Percentiles rank a stretch among this genome's conserved stretches.
Conservation (phyloP, 2,329 filamentous ascomycete species). For the Calonectria montana region DNA sequence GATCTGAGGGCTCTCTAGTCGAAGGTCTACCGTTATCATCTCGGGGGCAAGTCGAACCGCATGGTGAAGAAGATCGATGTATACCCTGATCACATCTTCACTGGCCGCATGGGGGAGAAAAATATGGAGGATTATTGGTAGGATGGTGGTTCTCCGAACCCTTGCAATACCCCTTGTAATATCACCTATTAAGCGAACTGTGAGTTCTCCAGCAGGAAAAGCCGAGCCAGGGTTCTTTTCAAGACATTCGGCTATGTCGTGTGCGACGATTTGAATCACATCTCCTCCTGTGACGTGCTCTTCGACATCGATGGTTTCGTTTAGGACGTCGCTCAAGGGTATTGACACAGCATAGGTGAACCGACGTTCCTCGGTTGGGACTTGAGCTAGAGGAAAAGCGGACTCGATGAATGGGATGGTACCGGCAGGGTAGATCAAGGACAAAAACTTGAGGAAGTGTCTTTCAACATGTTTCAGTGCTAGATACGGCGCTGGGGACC, state of each 20-base stretch:
- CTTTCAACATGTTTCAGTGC: slow-evolving; percentile 76
- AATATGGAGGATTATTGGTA: slow-evolving; percentile 68
- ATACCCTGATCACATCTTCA: slow-evolving; percentile 47
- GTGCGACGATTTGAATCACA: slow-evolving; percentile 71
- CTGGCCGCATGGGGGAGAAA: slow-evolving; percentile 44
- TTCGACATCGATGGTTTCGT: slow-evolving; percentile 68
- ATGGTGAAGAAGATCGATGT: slow-evolving; percentile 69
- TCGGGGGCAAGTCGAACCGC: slow-evolving; percentile 72
- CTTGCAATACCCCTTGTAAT: slow-evolving; percentile 70
- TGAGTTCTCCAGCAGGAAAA: slow-evolving; percentile 30
- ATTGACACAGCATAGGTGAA: slow-evolving; percentile 77
- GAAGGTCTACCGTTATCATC: slow-evolving; percentile 71
- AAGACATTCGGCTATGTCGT: slow-evolving; percentile 26
- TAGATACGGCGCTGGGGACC: slow-evolving; percentile 68
- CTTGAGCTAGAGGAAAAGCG: slow-evolving; percentile 72
- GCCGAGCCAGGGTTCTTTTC: slow-evolving; percentile 27
- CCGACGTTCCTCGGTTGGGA: slow-evolving; percentile 68
- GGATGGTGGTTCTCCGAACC: slow-evolving; percentile 71
- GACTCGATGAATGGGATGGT: slow-evolving; percentile 70
- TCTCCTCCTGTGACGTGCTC: slow-evolving; percentile 75
- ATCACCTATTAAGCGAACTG: slow-evolving; percentile 53
- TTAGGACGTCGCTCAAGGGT: slow-evolving; percentile 66
- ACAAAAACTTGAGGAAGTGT: slow-evolving; percentile 77
- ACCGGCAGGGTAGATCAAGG: slow-evolving; percentile 66
- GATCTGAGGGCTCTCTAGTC: slow-evolving; percentile 64